phyloP scores from a whole-genome alignment of 1,284 basidiomycete genomes.

The Rhodotorula sp. region DNA sequence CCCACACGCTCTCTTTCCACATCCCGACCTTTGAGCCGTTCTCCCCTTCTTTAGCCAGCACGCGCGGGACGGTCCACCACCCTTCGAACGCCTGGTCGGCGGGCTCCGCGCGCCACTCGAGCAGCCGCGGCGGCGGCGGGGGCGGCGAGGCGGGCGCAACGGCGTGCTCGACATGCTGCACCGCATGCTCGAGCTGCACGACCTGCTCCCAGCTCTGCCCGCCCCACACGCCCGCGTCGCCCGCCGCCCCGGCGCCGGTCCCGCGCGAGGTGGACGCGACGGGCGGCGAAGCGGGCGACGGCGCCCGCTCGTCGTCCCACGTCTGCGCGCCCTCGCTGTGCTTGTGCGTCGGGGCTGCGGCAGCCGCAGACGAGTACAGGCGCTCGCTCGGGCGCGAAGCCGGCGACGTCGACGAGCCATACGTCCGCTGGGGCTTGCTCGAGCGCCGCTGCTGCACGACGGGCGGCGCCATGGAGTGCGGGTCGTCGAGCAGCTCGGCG shows the following conservation, averaged over 20 bases:
- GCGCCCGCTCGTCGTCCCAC: background rate
- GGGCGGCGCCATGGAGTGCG: no score
- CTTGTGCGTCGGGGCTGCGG: no score
- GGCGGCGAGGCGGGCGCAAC: background rate
- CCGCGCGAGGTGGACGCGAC: no score
- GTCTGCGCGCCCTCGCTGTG: background rate
- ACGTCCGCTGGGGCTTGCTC: no score
- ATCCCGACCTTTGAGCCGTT: constrained; percentile 6
- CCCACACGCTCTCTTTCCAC: constrained; percentile 16
- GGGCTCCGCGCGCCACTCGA: background rate
- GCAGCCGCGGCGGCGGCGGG: background rate
- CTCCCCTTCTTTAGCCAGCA: constrained; percentile 11
- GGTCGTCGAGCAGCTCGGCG: no score
- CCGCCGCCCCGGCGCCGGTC: background rate
- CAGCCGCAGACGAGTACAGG: no score
- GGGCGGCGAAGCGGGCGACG: background rate
- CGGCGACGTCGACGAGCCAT: no score
- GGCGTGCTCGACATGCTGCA: background rate
- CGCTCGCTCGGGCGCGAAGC: no score
- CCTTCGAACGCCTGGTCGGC: background rate
- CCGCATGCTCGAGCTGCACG: background rate
- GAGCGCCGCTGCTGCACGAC: no score
- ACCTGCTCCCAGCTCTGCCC: background rate
- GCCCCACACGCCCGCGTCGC: background rate
- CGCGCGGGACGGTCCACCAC: constrained; percentile 14